Base-by-base conservation (phyloP, 805 yeast species). In the Yarrowia keelungensis region DNA sequence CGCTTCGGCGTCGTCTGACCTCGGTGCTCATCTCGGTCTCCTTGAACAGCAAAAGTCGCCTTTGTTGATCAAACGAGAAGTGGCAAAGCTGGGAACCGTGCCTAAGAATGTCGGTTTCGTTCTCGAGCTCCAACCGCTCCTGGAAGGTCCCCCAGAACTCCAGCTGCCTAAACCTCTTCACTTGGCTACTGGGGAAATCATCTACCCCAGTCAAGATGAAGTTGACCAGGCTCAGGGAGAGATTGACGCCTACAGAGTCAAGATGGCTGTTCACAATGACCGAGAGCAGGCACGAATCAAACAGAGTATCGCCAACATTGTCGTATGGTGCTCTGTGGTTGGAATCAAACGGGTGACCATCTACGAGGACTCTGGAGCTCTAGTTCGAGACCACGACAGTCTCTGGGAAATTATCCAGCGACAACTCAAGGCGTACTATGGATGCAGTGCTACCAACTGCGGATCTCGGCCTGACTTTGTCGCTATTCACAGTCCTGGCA, bases 251-350 rank as follows among this genome's bases (percentile, higher is more conserved):
- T 49, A 69, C 38, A 26, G 43, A 22, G 54, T 61, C 35, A 46
- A 59, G 26, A 67, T 50, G 47, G 69, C 49, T 3, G 51, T 54
- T n/a, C 70, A 69, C 38, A 61, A 51, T 12, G 69, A 68, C 41
- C 51, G 50, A 14, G 70, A 69, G 45, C 43, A 38, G 32, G 54
- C 67, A 5, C 53, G 56, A 5, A n/a, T 69, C 19, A 32, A 65
- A 15, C 54, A 67, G 22, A 69, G 56, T 32, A 68, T 69, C 14
- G 61, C 68, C 39, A 59, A 67, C 36, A 32, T 69, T 32, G 66
- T 69, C 12, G 54, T 61, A 1, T 69, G 71, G 70, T 69, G 68
- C 10, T 43, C 67, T 4, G 49, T 47, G 12, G 47, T 69, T 5
- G 51, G 69, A 1, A 67, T 69, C 19, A 41, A 47, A 14, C 51